These are phyloP conservation scores for Didymella arachidicola DNA, from an alignment of 2,329 filamentous ascomycete species.

Conservation along the genomic window DNA sequence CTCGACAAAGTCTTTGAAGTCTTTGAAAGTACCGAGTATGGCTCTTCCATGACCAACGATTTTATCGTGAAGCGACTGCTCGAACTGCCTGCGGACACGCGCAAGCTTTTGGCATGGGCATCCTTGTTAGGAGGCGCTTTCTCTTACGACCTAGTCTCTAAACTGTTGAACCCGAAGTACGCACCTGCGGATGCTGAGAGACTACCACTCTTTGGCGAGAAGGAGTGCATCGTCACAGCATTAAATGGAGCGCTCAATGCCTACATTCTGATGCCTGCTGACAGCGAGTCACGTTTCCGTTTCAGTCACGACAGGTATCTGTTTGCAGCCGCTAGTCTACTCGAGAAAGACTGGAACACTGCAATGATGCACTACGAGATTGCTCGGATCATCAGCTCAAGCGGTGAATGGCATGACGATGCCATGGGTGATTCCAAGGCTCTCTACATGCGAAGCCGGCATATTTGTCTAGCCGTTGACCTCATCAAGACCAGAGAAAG, in stretches of 20 bases:
- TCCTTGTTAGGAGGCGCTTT: conserved; percentile 83
- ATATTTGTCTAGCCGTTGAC: conserved; percentile 79
- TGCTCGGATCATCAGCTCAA: conserved; percentile 79
- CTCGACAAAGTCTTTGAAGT: conserved; percentile 85
- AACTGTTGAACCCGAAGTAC: conserved; percentile 76
- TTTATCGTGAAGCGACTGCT: conserved; percentile 81
- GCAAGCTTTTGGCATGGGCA: conserved; percentile 85
- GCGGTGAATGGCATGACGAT: conserved; percentile 65
- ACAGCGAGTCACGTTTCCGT: conserved; percentile 83
- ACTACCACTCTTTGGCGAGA: conserved; percentile 61
- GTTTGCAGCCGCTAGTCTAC: conserved; percentile 67
- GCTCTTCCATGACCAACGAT: conserved; percentile 79
- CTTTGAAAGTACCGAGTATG: conserved; percentile 79
- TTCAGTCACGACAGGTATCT: conserved; percentile 91
- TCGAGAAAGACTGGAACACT: conserved; percentile 67
- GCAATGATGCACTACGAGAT: conserved; percentile 85
- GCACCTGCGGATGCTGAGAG: conserved; percentile 52
- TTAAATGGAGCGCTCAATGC: conserved; percentile 83
- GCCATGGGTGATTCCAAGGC: conserved; percentile 57
- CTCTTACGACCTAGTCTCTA: conserved; percentile 81
- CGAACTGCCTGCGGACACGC: conserved; percentile 76
- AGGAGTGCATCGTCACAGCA: conserved; percentile 76
- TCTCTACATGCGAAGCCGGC: conserved; percentile 77
- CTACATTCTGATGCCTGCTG: conserved; percentile 81
- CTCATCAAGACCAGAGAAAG: conserved; percentile 74